Percentiles rank a stretch among this genome's conserved stretches.
phyloP scores from a whole-genome alignment of 2,329 filamentous ascomycete genomes.

The Graphiopsis chlorocephala region DNA sequence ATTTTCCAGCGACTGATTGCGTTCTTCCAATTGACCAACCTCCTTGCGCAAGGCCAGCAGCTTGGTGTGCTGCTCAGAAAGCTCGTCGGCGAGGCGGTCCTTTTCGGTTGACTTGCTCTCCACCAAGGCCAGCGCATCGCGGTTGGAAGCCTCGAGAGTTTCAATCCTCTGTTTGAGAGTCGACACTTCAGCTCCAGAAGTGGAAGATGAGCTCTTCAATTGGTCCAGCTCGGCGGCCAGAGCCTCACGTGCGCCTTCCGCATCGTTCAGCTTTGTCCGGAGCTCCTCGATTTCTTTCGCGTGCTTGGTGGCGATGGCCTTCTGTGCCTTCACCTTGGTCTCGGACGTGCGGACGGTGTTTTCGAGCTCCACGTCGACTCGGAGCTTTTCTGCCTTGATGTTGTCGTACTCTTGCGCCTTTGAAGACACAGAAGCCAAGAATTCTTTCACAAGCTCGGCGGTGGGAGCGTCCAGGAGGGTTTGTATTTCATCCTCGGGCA shows the following conservation, averaged over 20 bases:
- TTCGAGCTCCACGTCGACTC: conserved; percentile 88
- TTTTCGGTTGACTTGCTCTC: conserved; percentile 87
- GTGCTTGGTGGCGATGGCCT: conserved; percentile 76
- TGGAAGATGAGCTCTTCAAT: conserved; percentile 71
- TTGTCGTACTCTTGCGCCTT: conserved; percentile 83
- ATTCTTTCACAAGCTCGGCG: conserved; percentile 68
- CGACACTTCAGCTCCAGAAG: conserved; percentile 70
- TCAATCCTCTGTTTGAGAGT: conserved; percentile 78
- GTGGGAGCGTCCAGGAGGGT: conserved; percentile 67
- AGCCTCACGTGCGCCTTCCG: conserved; percentile 72
- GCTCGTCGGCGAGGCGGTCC: conserved; percentile 78
- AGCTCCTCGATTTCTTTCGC: conserved; percentile 80
- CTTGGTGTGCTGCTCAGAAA: conserved; percentile 85
- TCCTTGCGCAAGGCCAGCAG: conserved; percentile 80
- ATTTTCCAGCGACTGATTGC: conserved; percentile 76
- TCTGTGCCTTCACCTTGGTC: conserved; percentile 76
- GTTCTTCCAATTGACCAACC: conserved; percentile 76
- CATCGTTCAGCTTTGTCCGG: conserved; percentile 74
- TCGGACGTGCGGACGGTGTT: conserved; percentile 82
- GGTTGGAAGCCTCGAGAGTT: conserved; percentile 85
- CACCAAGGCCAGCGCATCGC: conserved; percentile 82
- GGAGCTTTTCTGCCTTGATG: conserved; percentile 81
- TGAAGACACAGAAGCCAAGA: conserved; percentile 70
- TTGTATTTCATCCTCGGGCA: conserved; percentile 63
- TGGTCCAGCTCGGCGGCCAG: conserved; percentile 79